These are phyloP conservation scores for Aegilops sharonensis DNA, from an alignment of 176 grass and related monocot genomes.

Conservation along the genomic window DNA sequence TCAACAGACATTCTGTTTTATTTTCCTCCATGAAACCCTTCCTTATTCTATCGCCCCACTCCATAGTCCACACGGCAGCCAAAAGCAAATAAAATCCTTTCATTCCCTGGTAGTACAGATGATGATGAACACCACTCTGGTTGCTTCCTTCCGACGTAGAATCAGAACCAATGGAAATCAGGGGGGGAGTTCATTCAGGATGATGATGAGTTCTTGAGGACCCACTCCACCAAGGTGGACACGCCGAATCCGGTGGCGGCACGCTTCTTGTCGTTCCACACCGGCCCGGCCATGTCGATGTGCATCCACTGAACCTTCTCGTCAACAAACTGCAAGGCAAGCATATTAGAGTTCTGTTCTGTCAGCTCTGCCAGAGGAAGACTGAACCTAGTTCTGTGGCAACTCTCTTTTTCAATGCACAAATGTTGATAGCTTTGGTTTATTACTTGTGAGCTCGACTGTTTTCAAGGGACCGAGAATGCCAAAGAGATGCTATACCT, in stretches of 20 bases:
- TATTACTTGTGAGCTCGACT: too few relatives aligned
- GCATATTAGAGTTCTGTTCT: neutral
- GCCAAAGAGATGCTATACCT: constrained; percentile 42
- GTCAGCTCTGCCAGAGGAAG: neutral
- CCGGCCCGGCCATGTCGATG: constrained; percentile 96
- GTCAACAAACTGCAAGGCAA: constrained; percentile 70
- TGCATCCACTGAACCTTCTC: constrained; percentile 99
- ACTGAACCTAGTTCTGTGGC: neutral
- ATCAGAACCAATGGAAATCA: neutral
- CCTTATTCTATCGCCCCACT: constrained; percentile 31
- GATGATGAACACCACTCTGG: neutral
- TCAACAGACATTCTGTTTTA: neutral
- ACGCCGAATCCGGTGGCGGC: constrained; percentile 82
- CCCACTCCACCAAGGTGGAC: constrained; percentile 94
- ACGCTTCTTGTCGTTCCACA: constrained; percentile 92
- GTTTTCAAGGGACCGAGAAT: neutral
- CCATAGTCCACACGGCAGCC: neutral
- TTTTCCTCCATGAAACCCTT: neutral
- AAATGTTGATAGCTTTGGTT: neutral
- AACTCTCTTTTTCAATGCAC: neutral
- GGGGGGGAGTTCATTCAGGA: constrained; percentile 26
- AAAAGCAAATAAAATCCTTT: neutral
- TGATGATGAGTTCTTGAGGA: constrained; percentile 86
- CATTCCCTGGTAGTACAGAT: neutral
- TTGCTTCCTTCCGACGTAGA: neutral